Percentiles rank a stretch among this genome's conserved stretches.
Evolutionary conservation across 2,329 filamentous ascomycete genomes (phyloP).

Genomic region (Venturia pyrina): DNA sequence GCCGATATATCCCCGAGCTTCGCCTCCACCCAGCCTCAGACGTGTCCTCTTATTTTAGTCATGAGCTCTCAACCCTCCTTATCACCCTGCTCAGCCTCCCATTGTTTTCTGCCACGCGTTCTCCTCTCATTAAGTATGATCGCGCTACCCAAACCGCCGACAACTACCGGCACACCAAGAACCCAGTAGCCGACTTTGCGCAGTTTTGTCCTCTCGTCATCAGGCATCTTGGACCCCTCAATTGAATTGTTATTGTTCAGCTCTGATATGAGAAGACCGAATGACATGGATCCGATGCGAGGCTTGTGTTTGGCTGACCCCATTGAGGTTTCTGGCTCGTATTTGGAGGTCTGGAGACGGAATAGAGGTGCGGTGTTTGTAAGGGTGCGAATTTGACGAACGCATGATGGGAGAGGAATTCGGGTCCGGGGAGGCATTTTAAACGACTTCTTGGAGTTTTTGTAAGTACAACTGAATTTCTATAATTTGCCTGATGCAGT

Average conservation of each 20-base stretch:
- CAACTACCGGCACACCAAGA: background rate
- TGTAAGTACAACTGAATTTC: background rate
- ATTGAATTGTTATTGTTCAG: conserved; percentile 9
- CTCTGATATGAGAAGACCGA: conserved; percentile 9
- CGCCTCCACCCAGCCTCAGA: background rate
- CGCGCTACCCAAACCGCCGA: background rate
- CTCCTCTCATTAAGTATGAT: conserved; percentile 1
- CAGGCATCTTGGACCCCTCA: background rate
- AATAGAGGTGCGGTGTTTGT: background rate
- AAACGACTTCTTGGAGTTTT: too few relatives aligned
- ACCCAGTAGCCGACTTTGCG: conserved; percentile 5
- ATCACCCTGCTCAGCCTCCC: background rate
- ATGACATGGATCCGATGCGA: conserved; percentile 3
- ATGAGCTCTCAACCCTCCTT: background rate
- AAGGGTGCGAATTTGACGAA: background rate
- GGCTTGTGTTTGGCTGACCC: conserved; percentile 1
- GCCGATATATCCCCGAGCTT: background rate
- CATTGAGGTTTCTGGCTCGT: conserved; percentile 6
- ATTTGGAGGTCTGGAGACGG: background rate
- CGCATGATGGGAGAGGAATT: background rate
- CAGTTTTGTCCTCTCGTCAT: conserved; percentile 5
- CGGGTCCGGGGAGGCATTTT: background rate
- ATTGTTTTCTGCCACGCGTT: background rate
- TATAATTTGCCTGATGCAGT: background rate
- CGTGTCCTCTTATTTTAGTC: too few relatives aligned